Evolutionary conservation across 768 basidiomycete species (phyloP).

Genomic region (Hydnomerulius pinastri): DNA sequence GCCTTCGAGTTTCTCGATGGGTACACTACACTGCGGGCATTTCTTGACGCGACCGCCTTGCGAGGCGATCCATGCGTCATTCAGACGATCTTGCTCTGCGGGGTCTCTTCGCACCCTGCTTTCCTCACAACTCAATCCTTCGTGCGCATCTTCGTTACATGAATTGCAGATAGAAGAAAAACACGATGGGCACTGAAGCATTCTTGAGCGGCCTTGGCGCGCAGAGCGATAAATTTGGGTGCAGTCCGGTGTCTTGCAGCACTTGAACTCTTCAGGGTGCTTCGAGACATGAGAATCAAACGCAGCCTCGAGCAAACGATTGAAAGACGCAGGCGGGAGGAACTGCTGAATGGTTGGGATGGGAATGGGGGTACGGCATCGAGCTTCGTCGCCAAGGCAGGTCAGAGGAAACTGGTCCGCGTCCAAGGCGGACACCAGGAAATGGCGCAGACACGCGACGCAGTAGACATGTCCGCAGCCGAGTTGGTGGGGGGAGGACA

Average conservation of each 20-base stretch:
- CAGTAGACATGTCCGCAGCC: constrained; percentile 72
- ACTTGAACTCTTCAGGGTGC: constrained; percentile 60
- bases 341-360: constrained; percentile 51
- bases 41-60: constrained; percentile 62
- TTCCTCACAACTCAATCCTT: constrained; percentile 60
- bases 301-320: constrained; percentile 54
- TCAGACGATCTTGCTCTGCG: constrained; percentile 53
- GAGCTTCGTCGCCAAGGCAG: constrained; percentile 67
- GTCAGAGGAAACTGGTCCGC: constrained; percentile 62
- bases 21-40: constrained; percentile 69
- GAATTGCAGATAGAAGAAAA: constrained; percentile 61
- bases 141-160: constrained; percentile 64
- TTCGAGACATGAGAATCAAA: constrained; percentile 59
- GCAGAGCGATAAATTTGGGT: constrained; percentile 66
- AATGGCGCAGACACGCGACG: constrained; percentile 55
- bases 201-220: constrained; percentile 33
- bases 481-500: constrained; percentile 47
- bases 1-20: constrained; percentile 70
- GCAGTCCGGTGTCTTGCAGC: constrained; percentile 81
- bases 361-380: constrained; percentile 55
- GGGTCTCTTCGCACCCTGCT: constrained; percentile 31
- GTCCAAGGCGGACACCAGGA: constrained; percentile 57
- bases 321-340: constrained; percentile 53
- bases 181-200: constrained; percentile 68
- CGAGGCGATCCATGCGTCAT: constrained; percentile 55